These are phyloP conservation scores for Tulasnella sp. DNA, from an alignment of 768 basidiomycete species.

Conservation along the genomic window DNA sequence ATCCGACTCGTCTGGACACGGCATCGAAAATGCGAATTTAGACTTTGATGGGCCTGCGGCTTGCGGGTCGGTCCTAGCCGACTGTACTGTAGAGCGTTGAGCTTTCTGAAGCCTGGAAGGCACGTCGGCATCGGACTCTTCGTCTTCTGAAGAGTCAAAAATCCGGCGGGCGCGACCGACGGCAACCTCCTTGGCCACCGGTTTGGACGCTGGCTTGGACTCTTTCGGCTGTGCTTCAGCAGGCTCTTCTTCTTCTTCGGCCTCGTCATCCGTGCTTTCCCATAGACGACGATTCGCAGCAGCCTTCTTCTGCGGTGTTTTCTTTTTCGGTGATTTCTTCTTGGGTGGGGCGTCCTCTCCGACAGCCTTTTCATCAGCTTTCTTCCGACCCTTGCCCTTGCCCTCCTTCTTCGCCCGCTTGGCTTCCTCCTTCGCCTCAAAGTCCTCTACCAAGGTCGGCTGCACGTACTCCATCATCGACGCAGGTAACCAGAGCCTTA, in stretches of 20 bases:
- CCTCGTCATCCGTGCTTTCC: not conserved
- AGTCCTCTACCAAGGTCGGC: constrained; percentile 51
- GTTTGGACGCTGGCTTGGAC: not conserved
- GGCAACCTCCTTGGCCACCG: not conserved
- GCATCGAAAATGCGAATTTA: not conserved
- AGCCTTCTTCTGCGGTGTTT: not conserved
- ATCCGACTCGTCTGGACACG: not conserved
- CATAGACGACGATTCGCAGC: not conserved
- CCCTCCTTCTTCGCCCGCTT: constrained; percentile 39
- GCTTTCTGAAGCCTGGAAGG: not conserved
- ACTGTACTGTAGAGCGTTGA: not conserved
- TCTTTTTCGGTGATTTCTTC: not conserved
- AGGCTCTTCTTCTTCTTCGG: not conserved
- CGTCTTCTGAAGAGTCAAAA: not conserved
- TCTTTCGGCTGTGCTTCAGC: not conserved
- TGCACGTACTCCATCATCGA: constrained; percentile 60
- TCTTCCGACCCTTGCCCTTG: constrained; percentile 25
- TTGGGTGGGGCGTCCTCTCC: not conserved
- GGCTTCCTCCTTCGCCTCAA: constrained; percentile 36
- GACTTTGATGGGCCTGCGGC: not conserved
- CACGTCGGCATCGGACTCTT: not conserved
- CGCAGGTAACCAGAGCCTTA: constrained; percentile 75
- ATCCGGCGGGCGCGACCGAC: not conserved
- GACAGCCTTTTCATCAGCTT: not conserved
- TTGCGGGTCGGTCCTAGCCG: not conserved